Evolutionary conservation across 768 basidiomycete genomes (phyloP), one percentile per base, ranked within the genome.

Genomic region (Tricholoma sp.): DNA sequence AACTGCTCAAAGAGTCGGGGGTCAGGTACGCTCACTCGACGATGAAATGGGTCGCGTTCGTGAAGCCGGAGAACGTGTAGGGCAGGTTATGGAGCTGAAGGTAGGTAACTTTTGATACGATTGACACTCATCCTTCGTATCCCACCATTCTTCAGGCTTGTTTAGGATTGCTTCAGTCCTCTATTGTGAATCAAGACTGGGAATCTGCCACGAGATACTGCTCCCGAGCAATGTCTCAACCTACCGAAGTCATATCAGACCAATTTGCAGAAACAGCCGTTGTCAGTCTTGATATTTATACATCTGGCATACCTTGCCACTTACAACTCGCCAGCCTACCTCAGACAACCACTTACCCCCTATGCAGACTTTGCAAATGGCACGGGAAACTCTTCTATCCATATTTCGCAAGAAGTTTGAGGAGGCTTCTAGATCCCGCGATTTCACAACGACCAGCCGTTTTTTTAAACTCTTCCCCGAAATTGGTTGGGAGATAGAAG

Each of bases 381-480:
- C 91, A 0, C 83, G 94, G 50, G 80, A 88, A 57, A 76, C 80
- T 33, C 82, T 99, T 6, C 78, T 98, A 10, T 71, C 78, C 10
- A 82, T 89, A 34, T 98, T 98, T 71, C 79, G 79, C 32, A 75
- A 74, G n/a, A 82, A 88, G 51, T 99, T 99, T 66, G 81, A 85
- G 42, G 77, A 85, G 54, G 97, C 96, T 1, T 92, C 93, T 4
- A 78, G 76, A 18, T 80, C 83, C 12, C 82, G 91, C 28, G 93
- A 98, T 71, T 88, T 94, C 24, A 86, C 86, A 12, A 86, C 87
- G 0, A 94, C 91, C 1, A 94, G 87, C 63, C 85, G 97, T 11
- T 98, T 91, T 73, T 99, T 99, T 80, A 94, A 98, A 69, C 77
- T 99, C 2, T 99, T 98, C 70, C 97, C 97, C 4, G 86, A 86